Base-by-base conservation (phyloP, 2,329 filamentous ascomycete genomes). In the Pseudogymnoascus sp. region DNA sequence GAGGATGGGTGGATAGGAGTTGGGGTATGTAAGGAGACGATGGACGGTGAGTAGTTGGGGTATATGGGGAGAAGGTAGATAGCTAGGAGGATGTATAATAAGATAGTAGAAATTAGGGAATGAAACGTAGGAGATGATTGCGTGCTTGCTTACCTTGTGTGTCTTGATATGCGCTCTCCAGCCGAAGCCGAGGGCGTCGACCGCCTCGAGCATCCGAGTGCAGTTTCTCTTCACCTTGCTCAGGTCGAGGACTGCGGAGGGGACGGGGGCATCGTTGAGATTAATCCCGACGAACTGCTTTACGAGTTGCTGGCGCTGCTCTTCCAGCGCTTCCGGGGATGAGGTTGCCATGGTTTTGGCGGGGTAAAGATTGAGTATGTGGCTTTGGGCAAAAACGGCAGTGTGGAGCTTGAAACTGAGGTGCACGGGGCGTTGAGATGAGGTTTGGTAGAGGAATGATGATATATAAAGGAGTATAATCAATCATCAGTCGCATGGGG, bases 91-190 rank as follows among this genome's bases (percentile, higher is more conserved):
- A 3, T 8, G 10, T 33, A 60, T 53, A 31, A 56, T 1, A 31
- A 4, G 28, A 46, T 37, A 4, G 35, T n/a, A 3, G 8, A 26
- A 24, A 7, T 6, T 61, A 6, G 31, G 19, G 14, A 37, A 61
- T 53, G 59, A 6, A n/a, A 38, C 10, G 4, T 33, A 7, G 31
- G 31, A 33, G 11, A 33, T 11, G 31, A n/a, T 46, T 3, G 33
- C 24, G 14, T 16, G 19, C 7, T 33, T 33, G 62, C 70, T 62
- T 75, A 88, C 88, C 78, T 95, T 95, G 74, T 95, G 90, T 22
- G 89, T 92, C 76, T 95, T 95, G 65, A 93, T 85, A 73, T 95
- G 90, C 1, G 88, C 87, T 64, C 90, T 80, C 78, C 91, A 93
- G 6, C 81, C 82, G 24, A 93, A 78, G 0, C 81, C 78, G 12